These are phyloP conservation scores for Cercospora zeina DNA, from an alignment of 2,329 filamentous ascomycete genomes.

Conservation along the genomic window DNA sequence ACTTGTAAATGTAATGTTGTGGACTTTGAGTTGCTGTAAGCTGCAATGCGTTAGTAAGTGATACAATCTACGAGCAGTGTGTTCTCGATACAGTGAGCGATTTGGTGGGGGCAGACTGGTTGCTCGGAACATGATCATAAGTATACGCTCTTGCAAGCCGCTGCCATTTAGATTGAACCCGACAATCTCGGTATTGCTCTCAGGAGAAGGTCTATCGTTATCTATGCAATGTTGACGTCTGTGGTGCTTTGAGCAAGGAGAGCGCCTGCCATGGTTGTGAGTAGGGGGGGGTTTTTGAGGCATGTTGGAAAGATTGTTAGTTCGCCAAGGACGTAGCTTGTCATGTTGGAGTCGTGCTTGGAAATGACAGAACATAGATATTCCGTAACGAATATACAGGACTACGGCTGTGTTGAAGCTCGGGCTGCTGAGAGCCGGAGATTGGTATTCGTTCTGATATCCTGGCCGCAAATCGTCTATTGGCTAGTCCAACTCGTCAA, in stretches of 20 bases:
- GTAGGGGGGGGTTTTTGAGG: neutral
- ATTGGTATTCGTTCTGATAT: neutral
- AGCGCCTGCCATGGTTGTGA: neutral
- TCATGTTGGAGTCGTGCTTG: neutral
- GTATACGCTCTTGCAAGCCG: conserved; percentile 13
- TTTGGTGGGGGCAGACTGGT: conserved; percentile 5
- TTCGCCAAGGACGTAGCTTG: neutral
- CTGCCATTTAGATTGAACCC: conserved; percentile 15
- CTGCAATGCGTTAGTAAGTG: conserved; percentile 8
- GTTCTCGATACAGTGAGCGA: neutral
- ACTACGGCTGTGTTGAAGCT: neutral
- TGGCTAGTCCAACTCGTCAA: neutral
- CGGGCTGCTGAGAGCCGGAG: neutral
- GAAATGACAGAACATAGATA: neutral
- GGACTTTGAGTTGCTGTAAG: conserved; percentile 22
- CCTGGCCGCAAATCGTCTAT: neutral
- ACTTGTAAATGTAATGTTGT: conserved; percentile 16
- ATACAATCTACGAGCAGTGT: neutral
- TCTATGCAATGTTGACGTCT: neutral
- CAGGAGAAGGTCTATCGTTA: conserved; percentile 11
- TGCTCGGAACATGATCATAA: conserved; percentile 12
- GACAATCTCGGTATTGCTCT: conserved; percentile 13
- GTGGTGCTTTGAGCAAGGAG: conserved; percentile 8
- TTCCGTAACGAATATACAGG: neutral
- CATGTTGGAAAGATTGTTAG: neutral